phyloP scores from a whole-genome alignment of 768 basidiomycete genomes.

The Antrodiella citrinella region DNA sequence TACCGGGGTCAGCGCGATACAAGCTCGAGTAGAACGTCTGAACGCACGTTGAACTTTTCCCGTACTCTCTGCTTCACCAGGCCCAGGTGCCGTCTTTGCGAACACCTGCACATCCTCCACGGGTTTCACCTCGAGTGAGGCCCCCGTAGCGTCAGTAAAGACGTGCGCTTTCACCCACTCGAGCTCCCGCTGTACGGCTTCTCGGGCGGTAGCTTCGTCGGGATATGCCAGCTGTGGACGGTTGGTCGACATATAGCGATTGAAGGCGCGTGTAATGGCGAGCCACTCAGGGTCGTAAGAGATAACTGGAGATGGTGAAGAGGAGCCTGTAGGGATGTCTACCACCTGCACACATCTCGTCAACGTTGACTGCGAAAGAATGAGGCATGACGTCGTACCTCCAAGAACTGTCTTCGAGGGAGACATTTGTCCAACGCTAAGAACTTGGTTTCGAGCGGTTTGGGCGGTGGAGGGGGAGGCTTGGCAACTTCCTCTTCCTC shows the following conservation, averaged over 20 bases:
- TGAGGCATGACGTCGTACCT: slow-evolving; percentile 36
- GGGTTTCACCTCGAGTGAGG: too few relatives aligned
- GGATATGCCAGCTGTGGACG: not conserved
- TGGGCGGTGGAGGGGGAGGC: slow-evolving; percentile 26
- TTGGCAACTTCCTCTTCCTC: slow-evolving; percentile 37
- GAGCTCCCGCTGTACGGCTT: too few relatives aligned
- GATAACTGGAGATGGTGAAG: slow-evolving; percentile 22
- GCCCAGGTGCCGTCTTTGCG: slow-evolving; percentile 53
- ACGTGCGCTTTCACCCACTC: too few relatives aligned
- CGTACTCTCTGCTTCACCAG: slow-evolving; percentile 31
- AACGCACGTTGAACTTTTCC: slow-evolving; percentile 32
- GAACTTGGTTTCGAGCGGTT: slow-evolving; percentile 53
- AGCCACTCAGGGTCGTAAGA: slow-evolving; percentile 90
- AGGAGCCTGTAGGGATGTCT: slow-evolving; percentile 30
- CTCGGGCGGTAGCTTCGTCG: not conserved
- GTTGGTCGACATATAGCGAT: slow-evolving; percentile 56
- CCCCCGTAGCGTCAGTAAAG: too few relatives aligned
- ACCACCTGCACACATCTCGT: slow-evolving; percentile 42
- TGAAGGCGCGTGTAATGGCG: slow-evolving; percentile 82
- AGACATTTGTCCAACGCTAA: slow-evolving; percentile 90
- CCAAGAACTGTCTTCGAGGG: slow-evolving; percentile 61
- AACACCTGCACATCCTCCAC: slow-evolving; percentile 62
- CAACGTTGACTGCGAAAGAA: not conserved
- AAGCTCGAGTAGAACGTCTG: not conserved
- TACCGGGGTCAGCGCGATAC: slow-evolving; percentile 6